Evolutionary conservation across 192 early-diverging fungal genomes (phyloP).

Genomic region (Coemansia sp.): DNA sequence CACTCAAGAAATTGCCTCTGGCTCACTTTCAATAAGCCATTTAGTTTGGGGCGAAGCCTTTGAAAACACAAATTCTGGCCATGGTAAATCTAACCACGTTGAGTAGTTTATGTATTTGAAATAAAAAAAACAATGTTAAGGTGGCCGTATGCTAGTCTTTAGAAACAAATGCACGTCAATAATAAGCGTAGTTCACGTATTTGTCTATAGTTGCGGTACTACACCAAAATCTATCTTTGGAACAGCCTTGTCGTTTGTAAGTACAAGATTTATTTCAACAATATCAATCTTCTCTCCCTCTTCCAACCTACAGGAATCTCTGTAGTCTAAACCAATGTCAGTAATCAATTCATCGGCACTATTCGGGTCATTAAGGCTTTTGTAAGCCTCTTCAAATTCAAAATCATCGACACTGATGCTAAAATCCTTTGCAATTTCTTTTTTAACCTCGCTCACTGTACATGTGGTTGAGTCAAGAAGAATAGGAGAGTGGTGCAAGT

Average conservation of each 20-base stretch:
- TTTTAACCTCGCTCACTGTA: neutral
- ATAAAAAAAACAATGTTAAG: neutral
- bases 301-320: neutral
- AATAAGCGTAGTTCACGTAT: neutral
- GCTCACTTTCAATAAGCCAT: neutral
- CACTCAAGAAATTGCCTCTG: neutral
- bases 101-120: neutral
- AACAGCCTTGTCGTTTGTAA: neutral
- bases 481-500: neutral
- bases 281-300: neutral
- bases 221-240: neutral
- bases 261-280: neutral
- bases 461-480: neutral
- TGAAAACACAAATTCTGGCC: too few relatives aligned
- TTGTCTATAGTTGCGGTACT: neutral
- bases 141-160: too few relatives aligned
- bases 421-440: neutral
- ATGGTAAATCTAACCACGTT: too few relatives aligned
- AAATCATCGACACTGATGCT: neutral
- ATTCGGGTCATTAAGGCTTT: too few relatives aligned
- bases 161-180: neutral
- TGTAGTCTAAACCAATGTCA: neutral
- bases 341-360: neutral
- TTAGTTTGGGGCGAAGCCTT: neutral
- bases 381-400: neutral